phyloP scores from a whole-genome alignment of 2,329 filamentous ascomycete species.

The Fusarium vanettenii region DNA sequence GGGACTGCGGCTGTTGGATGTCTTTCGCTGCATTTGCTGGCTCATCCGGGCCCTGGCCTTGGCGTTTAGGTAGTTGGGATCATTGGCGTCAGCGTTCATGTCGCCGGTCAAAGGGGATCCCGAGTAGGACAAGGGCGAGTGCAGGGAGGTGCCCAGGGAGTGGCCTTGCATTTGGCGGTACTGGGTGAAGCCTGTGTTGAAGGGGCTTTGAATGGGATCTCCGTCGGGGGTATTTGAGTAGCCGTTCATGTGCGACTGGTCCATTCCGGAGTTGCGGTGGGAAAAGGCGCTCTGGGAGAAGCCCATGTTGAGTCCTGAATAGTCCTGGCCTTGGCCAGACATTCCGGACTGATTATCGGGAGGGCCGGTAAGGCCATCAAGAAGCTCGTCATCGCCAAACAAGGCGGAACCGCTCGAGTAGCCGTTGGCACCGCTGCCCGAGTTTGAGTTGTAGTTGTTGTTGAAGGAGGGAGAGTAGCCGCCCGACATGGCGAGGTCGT shows the following conservation, averaged over 20 bases:
- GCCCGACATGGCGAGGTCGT: slow-evolving; percentile 79
- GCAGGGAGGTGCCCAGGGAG: slow-evolving; percentile 63
- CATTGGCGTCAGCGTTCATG: slow-evolving; percentile 60
- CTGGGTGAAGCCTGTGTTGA: slow-evolving; percentile 82
- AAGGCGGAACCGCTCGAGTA: slow-evolving; percentile 83
- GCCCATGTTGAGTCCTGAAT: slow-evolving; percentile 67
- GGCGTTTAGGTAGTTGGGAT: slow-evolving; percentile 69
- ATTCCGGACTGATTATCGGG: slow-evolving; percentile 64
- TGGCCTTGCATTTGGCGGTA: slow-evolving; percentile 77
- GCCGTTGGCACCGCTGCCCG: slow-evolving; percentile 71
- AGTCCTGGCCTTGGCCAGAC: slow-evolving; percentile 67
- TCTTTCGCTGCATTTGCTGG: slow-evolving; percentile 76
- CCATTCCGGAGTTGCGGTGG: slow-evolving; percentile 65
- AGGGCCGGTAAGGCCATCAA: slow-evolving; percentile 75
- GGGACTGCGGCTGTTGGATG: slow-evolving; percentile 75
- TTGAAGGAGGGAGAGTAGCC: slow-evolving; percentile 70
- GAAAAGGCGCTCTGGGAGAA: slow-evolving; percentile 65
- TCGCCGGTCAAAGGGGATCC: slow-evolving; percentile 58
- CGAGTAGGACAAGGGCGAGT: slow-evolving; percentile 55
- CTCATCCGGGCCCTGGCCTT: slow-evolving; percentile 70
- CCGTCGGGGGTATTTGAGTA: slow-evolving; percentile 94
- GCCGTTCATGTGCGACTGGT: slow-evolving; percentile 77
- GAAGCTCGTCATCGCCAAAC: slow-evolving; percentile 89
- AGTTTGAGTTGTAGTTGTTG: slow-evolving; percentile 65
- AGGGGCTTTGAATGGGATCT: slow-evolving; percentile 91